Conservation (phyloP, 2,329 filamentous ascomycete genomes). For the Domatiomyces catenatus region DNA sequence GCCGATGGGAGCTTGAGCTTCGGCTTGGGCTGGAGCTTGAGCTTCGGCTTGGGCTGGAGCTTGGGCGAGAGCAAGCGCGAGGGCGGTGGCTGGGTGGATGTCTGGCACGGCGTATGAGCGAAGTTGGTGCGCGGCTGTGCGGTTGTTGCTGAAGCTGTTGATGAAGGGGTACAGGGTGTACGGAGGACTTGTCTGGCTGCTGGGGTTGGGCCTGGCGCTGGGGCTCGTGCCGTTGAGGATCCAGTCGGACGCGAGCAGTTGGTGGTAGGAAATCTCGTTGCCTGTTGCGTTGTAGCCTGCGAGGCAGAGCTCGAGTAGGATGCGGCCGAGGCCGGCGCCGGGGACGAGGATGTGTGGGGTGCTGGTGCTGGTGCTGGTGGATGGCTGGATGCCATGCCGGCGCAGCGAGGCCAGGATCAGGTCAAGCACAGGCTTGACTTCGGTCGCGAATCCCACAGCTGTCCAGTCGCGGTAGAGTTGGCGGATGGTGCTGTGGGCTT, state of each 20-base stretch:
- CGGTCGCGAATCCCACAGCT: conserved; percentile 48
- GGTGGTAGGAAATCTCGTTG: conserved; percentile 94
- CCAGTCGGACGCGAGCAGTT: conserved; percentile 67
- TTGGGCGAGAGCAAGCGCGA: conserved; percentile 26
- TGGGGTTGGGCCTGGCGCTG: too few species aligned
- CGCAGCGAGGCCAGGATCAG: conserved; percentile 55
- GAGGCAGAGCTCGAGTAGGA: conserved; percentile 73
- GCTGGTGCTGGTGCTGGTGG: background rate
- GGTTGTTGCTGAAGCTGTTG: conserved; percentile 75
- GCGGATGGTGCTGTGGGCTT: conserved; percentile 77
- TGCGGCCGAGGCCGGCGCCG: conserved; percentile 71
- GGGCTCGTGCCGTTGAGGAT: conserved; percentile 37
- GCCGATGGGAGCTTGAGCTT: too few species aligned
- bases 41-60: too few species aligned
- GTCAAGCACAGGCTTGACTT: conserved; percentile 62
- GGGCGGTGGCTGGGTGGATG: conserved; percentile 49
- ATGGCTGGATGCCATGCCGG: conserved; percentile 24
- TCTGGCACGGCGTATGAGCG: conserved; percentile 63
- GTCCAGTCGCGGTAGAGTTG: conserved; percentile 97
- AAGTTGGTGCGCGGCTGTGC: conserved; percentile 58
- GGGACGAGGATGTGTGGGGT: conserved; percentile 54
- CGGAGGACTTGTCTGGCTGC: too few species aligned
- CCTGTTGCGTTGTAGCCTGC: conserved; percentile 64
- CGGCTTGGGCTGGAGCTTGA: too few species aligned
- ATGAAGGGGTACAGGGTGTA: conserved; percentile 76